These are phyloP conservation scores for Colletotrichum scovillei DNA, from an alignment of 2,329 filamentous ascomycete genomes.

Conservation along the genomic window DNA sequence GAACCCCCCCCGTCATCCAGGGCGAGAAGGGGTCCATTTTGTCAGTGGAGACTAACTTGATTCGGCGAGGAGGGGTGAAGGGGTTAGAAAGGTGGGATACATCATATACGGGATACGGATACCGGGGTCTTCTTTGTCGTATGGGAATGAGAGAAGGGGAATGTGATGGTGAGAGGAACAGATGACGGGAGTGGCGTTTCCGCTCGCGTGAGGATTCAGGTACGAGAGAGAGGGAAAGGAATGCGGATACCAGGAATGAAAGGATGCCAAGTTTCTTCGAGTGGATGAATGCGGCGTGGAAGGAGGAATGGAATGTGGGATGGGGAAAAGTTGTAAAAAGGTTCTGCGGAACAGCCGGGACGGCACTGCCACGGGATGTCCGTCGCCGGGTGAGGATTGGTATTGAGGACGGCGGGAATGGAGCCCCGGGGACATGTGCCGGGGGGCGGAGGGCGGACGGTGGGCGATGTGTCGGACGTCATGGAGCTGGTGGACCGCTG, in stretches of 20 bases:
- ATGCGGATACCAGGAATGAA: not conserved
- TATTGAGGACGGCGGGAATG: not conserved
- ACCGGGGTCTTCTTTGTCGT: not conserved
- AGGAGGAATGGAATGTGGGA: not conserved
- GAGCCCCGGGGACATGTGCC: not conserved
- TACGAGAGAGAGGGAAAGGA: not conserved
- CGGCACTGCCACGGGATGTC: not conserved
- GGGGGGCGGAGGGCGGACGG: not conserved
- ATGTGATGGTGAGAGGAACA: not conserved
- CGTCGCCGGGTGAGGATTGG: not conserved
- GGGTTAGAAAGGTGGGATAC: no score
- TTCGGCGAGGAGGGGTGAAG: not conserved
- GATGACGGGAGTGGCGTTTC: no score
- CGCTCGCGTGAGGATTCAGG: not conserved
- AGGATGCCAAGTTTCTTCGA: not conserved
- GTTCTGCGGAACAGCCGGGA: not conserved
- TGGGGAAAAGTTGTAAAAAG: no score
- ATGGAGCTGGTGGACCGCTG: not conserved
- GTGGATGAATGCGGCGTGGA: not conserved
- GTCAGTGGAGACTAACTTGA: not conserved
- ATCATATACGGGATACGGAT: no score
- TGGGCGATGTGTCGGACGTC: not conserved
- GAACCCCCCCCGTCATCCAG: not conserved
- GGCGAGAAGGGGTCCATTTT: not conserved
- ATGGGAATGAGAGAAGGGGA: not conserved